Percentiles rank a stretch among this genome's conserved stretches.
Conservation (phyloP, 257 asterid genomes). For the Solanum arcanum region DNA sequence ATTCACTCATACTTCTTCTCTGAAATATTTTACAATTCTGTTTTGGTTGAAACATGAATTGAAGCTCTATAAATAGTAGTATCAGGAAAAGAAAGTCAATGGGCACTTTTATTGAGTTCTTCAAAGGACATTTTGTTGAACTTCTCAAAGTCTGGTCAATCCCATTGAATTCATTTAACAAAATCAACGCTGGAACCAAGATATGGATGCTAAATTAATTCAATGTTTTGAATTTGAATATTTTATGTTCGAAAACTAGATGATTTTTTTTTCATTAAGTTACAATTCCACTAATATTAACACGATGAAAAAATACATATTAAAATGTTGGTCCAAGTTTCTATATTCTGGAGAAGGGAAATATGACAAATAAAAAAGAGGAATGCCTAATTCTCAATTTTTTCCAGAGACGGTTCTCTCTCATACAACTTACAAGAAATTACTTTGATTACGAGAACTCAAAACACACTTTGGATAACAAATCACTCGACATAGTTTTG, state of each 20-base stretch:
- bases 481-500: no score
- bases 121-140: neutral
- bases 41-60: neutral
- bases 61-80: neutral
- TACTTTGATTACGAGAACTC: no score
- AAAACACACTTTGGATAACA: no score
- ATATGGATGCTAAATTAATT: no score
- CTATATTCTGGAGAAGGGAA: no score
- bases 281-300: neutral
- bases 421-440: no score
- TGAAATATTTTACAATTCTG: neutral
- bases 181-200: neutral
- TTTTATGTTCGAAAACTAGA: neutral
- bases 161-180: neutral
- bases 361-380: no score
- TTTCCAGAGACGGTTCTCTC: no score
- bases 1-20: neutral
- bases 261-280: neutral
- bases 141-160: neutral
- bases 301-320: neutral
- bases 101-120: neutral
- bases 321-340: no score
- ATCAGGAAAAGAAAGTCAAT: neutral
- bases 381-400: no score
- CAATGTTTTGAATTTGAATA: no score